Base-by-base conservation (phyloP, 257 asterid genomes). In the Penstemon davidsonii region DNA sequence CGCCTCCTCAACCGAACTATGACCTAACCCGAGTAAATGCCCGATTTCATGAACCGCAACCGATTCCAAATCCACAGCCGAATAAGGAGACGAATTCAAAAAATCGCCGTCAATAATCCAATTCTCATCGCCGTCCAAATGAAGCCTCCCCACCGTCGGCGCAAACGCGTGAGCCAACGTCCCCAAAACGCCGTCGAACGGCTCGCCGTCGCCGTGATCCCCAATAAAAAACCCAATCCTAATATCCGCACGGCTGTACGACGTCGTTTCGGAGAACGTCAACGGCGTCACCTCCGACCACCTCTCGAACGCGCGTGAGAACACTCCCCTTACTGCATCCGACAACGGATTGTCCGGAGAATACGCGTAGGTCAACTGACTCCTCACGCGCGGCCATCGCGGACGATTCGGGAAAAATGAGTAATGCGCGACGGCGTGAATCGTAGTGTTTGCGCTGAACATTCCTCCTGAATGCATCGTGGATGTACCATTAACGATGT, bases 11-110 rank as follows among this genome's bases (percentile, higher is more conserved):
- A 87, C 92, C 5, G 98, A 85, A 66, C 96, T 88, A 60, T 91
- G 96, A 46, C 98, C 98, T 84, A 91, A 71, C 72, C 98, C 98
- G 69, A 91, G 86, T 13, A 89, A 68, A 72, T 91, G 98, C 73
- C 98, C 98, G 73, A 91, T 91, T 60, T 91, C 98, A 46, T 91
- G 98, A 50, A 88, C 94, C 67, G 93, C 98, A 4, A 91, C 97
- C 8, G 96, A 88, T 70, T 91, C 97, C 76, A 91, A 68, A 76
- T 91, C 97, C 61, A 91, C 88, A 0, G 91, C 90, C 12, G 96
- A 76, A 25, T 41, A 1, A 40, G 83, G 74, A 11, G 86, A 55
- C 10, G 79, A 74, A 49, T 51, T 68, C 9, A 73, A 6, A 41
- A 77, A 86, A 7, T 76, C 60, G 4, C 96, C 96, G 76, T 89